These are phyloP conservation scores for Euphorbia lathyris DNA, from an alignment of 345 rosid genomes.

Conservation along the genomic window DNA sequence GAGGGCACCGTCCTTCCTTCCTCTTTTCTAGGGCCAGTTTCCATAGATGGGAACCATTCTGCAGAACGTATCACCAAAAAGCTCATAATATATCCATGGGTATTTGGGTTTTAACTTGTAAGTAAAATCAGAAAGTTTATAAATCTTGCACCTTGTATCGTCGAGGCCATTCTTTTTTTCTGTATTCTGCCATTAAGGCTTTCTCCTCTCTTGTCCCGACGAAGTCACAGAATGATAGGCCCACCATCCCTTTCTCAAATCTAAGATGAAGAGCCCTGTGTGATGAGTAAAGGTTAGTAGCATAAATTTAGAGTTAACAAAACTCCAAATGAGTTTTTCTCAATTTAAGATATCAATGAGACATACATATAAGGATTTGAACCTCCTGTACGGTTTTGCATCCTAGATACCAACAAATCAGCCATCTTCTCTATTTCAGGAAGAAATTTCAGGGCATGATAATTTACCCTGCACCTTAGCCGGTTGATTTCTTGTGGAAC, in stretches of 20 bases:
- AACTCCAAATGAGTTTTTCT: constrained; percentile 12
- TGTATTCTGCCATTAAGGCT: constrained; percentile 84
- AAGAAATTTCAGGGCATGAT: constrained; percentile 97
- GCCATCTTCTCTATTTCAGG: constrained; percentile 93
- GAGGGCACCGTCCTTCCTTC: constrained; percentile 99
- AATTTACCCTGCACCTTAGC: constrained; percentile 96
- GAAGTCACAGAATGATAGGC: constrained; percentile 94
- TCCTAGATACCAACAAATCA: constrained; percentile 77
- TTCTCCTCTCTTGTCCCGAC: constrained; percentile 99
- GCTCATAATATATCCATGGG: constrained; percentile 7
- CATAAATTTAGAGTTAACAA: constrained; percentile 11
- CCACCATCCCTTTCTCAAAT: constrained; percentile 99
- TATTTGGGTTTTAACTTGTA: constrained; percentile 13
- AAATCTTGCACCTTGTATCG: constrained; percentile 70
- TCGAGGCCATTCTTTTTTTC: constrained; percentile 98
- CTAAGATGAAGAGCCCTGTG: constrained; percentile 99
- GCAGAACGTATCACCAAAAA: constrained; percentile 26
- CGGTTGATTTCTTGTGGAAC: constrained; percentile 97
- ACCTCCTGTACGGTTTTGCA: constrained; percentile 94
- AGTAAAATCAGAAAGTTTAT: constrained; percentile 12
- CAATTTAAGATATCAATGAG: constrained; percentile 19
- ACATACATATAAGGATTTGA: constrained; percentile 84
- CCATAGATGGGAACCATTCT: constrained; percentile 99
- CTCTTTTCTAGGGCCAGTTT: constrained; percentile 90
- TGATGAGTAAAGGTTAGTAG: constrained; percentile 17